Evolutionary conservation across 441 rosid species (phyloP).

Genomic region (Daphne laureola): DNA sequence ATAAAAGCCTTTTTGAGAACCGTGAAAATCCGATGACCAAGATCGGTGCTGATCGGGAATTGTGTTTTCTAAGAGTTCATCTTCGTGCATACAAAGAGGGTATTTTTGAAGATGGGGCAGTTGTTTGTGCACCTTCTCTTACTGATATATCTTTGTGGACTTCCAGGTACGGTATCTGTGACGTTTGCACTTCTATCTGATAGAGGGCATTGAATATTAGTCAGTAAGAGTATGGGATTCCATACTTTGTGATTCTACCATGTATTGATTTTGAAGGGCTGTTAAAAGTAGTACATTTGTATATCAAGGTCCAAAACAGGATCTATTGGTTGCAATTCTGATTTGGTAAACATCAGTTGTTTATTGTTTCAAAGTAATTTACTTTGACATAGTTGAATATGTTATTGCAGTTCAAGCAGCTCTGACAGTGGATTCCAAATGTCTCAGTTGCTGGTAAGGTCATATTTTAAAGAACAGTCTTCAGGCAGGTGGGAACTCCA

Average conservation of each 20-base stretch:
- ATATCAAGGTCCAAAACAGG: background rate
- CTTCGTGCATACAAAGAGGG: slow-evolving; percentile 77
- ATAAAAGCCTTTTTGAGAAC: slow-evolving; percentile 27
- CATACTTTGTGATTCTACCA: too few species aligned
- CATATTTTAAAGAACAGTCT: slow-evolving; percentile 53
- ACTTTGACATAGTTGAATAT: background rate
- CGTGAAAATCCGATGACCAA: slow-evolving; percentile 21
- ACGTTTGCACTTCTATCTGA: background rate
- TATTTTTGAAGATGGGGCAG: slow-evolving; percentile 78
- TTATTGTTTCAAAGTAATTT: background rate
- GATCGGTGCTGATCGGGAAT: slow-evolving; percentile 26
- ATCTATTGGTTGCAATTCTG: background rate
- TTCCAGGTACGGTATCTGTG: slow-evolving; percentile 34
- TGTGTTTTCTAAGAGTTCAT: slow-evolving; percentile 66
- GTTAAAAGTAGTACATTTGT: too few species aligned
- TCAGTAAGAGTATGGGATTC: too few species aligned
- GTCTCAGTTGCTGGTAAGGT: slow-evolving; percentile 42
- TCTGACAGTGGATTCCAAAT: slow-evolving; percentile 37
- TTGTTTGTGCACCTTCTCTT: slow-evolving; percentile 58
- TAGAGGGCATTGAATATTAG: too few species aligned
- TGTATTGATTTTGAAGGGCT: too few species aligned
- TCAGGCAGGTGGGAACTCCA: slow-evolving; percentile 65
- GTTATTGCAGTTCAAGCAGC: slow-evolving; percentile 35
- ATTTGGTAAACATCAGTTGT: background rate
- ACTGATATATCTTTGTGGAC: slow-evolving; percentile 49